phyloP scores from a whole-genome alignment of 2,329 filamentous ascomycete genomes.

The Apiospora malaysiana region DNA sequence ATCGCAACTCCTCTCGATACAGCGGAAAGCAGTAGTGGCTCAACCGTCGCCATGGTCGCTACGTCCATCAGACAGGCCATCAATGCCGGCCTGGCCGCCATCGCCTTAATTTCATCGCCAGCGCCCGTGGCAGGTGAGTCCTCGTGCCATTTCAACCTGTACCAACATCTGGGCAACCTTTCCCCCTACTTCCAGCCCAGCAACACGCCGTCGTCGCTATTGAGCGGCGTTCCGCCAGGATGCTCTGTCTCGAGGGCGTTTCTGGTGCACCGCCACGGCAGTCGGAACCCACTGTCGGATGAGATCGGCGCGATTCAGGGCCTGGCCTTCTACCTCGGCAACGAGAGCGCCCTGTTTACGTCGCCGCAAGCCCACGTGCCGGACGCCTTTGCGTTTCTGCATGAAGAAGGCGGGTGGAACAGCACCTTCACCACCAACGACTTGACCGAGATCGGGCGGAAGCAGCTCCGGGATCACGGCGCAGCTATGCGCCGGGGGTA shows the following conservation, averaged over 20 bases:
- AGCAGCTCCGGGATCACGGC: conserved; percentile 34
- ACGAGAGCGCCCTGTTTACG: conserved; percentile 30
- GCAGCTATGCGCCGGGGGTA: conserved; percentile 29
- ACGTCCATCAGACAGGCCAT: not conserved
- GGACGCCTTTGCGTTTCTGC: conserved; percentile 28
- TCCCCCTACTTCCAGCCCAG: conserved; percentile 32
- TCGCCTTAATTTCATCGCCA: not conserved
- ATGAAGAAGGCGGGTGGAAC: conserved; percentile 27
- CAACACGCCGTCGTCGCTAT: conserved; percentile 29
- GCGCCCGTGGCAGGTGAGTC: not conserved
- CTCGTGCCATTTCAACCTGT: conserved; percentile 27
- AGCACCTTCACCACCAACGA: conserved; percentile 29
- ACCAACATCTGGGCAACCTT: conserved; percentile 31
- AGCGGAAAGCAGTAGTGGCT: not conserved
- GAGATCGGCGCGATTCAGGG: conserved; percentile 29
- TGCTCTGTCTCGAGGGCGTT: conserved; percentile 31
- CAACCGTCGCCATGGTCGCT: not conserved
- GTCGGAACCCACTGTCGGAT: conserved; percentile 30
- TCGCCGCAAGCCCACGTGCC: conserved; percentile 27
- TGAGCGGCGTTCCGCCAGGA: conserved; percentile 31
- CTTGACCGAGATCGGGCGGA: conserved; percentile 29
- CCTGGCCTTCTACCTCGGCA: conserved; percentile 30
- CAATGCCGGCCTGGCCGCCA: not conserved
- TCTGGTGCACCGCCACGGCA: conserved; percentile 33
- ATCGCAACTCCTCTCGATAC: not conserved